A percentile compares a stretch with the other conserved stretches of the same genome.
phyloP scores from a whole-genome alignment of 768 basidiomycete species.

The Kondoa malvinella region DNA sequence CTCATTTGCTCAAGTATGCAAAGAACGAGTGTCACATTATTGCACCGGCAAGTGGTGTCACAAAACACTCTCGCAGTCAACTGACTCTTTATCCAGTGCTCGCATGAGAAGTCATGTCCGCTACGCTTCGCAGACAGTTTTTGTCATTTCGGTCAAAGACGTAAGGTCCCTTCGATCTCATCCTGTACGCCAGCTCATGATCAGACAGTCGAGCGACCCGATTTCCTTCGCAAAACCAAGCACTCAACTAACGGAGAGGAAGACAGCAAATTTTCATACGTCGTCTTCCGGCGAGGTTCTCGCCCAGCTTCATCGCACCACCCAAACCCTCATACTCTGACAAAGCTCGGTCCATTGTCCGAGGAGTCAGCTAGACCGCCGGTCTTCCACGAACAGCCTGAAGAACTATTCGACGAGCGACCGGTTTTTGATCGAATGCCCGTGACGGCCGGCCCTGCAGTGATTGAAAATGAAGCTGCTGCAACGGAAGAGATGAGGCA shows the following conservation, averaged over 20 bases:
- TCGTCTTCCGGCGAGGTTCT: slow-evolving; percentile 62
- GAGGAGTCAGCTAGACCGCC: not conserved
- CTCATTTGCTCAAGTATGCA: slow-evolving; percentile 42
- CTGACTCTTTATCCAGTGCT: slow-evolving; percentile 44
- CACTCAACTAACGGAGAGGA: slow-evolving; percentile 71
- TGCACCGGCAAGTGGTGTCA: slow-evolving; percentile 54
- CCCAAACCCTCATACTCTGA: not conserved
- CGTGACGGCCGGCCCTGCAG: not conserved
- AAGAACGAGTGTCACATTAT: slow-evolving; percentile 57
- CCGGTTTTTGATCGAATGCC: not conserved
- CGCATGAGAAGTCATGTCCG: slow-evolving; percentile 75
- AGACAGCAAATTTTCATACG: slow-evolving; percentile 73
- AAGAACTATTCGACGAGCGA: not conserved
- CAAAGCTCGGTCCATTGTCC: not conserved
- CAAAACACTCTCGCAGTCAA: slow-evolving; percentile 12
- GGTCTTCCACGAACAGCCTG: not conserved
- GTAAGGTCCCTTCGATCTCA: slow-evolving; percentile 6
- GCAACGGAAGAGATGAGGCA: slow-evolving; percentile 4
- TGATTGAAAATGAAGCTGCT: slow-evolving; percentile 2
- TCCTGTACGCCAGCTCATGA: not conserved
- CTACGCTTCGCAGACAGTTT: slow-evolving; percentile 35
- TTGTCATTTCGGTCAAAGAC: slow-evolving; percentile 72
- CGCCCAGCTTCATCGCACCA: slow-evolving; percentile 38
- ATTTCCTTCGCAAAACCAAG: slow-evolving; percentile 71
- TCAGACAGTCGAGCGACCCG: slow-evolving; percentile 50